Percentiles rank a stretch among this genome's conserved stretches.
Conservation (phyloP, 495 filamentous ascomycete species). For the Penicillium steckii region DNA sequence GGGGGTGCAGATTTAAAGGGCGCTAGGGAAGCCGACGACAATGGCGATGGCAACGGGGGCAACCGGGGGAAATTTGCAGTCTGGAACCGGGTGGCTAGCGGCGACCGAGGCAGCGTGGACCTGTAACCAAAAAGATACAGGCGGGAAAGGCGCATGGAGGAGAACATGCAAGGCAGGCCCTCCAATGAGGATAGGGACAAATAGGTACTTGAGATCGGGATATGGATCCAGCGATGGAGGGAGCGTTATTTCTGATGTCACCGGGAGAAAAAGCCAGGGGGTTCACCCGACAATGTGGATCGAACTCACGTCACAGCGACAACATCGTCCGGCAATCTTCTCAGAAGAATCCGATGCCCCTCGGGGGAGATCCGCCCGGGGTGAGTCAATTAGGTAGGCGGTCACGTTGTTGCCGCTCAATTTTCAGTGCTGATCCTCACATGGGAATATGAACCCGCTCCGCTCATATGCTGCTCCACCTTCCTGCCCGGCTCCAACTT, state of each 20-base stretch:
- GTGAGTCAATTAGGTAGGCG: conserved; percentile 11
- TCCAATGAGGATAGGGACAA: background rate
- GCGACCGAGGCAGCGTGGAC: conserved; percentile 23
- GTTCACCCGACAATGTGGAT: conserved; percentile 6
- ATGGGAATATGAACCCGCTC: no score
- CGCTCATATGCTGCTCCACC: conserved; percentile 4
- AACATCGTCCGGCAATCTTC: conserved; percentile 13
- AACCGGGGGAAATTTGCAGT: conserved; percentile 1
- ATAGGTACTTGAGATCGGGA: background rate
- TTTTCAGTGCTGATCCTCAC: conserved; percentile 6
- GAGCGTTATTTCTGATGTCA: conserved; percentile 15
- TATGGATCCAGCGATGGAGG: background rate
- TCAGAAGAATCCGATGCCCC: no score
- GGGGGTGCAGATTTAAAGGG: conserved; percentile 20
- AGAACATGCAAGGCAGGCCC: conserved; percentile 14
- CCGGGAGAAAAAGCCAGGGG: background rate
- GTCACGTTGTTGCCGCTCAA: background rate
- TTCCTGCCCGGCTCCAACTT: background rate
- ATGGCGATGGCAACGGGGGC: conserved; percentile 17
- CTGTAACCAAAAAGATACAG: conserved; percentile 26
- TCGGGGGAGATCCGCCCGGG: background rate
- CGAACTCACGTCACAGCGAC: conserved; percentile 14
- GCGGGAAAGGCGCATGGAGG: conserved; percentile 13
- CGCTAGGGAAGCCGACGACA: conserved; percentile 22
- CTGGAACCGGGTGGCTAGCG: conserved; percentile 22